phyloP scores from a whole-genome alignment of 1,139 yeast species.

The Geotrichum aggregatum region DNA sequence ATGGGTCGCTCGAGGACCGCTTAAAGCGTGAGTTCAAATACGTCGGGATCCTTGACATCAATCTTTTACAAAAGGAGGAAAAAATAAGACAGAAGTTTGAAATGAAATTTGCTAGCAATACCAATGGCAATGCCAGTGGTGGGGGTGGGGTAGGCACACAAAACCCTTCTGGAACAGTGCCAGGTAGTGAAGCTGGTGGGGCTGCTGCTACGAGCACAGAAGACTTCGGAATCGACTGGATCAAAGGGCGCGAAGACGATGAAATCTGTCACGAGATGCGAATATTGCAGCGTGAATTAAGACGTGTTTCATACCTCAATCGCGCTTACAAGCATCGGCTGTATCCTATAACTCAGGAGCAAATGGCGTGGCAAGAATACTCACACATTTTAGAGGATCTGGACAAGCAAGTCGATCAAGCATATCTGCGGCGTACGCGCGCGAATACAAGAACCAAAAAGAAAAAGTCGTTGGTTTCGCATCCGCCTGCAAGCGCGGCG shows the following conservation, averaged over 20 bases:
- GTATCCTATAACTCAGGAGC: slow-evolving; percentile 77
- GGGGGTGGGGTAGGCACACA: background rate
- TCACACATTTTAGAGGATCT: slow-evolving; percentile 83
- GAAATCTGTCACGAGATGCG: slow-evolving; percentile 87
- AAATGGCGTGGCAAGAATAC: slow-evolving; percentile 93
- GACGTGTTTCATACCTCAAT: slow-evolving; percentile 59
- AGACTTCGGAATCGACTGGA: slow-evolving; percentile 63
- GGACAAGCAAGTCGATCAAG: slow-evolving; percentile 95
- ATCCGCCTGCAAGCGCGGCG: slow-evolving; percentile 20
- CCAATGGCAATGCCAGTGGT: background rate
- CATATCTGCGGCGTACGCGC: slow-evolving; percentile 76
- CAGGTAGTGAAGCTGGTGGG: slow-evolving; percentile 18
- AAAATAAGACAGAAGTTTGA: slow-evolving; percentile 36
- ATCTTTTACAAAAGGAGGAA: slow-evolving; percentile 35
- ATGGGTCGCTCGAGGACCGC: slow-evolving; percentile 78
- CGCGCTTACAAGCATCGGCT: slow-evolving; percentile 62
- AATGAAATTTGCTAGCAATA: slow-evolving; percentile 11
- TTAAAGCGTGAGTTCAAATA: slow-evolving; percentile 80
- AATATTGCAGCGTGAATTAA: slow-evolving; percentile 62
- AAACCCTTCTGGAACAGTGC: slow-evolving; percentile 14
- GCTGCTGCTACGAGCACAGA: slow-evolving; percentile 13
- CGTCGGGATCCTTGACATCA: slow-evolving; percentile 75
- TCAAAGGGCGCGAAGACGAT: slow-evolving; percentile 82
- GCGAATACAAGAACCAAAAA: slow-evolving; percentile 81
- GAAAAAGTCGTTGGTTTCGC: slow-evolving; percentile 34